Conservation (phyloP, 768 basidiomycete genomes). For the Cantharellus anzutake region DNA sequence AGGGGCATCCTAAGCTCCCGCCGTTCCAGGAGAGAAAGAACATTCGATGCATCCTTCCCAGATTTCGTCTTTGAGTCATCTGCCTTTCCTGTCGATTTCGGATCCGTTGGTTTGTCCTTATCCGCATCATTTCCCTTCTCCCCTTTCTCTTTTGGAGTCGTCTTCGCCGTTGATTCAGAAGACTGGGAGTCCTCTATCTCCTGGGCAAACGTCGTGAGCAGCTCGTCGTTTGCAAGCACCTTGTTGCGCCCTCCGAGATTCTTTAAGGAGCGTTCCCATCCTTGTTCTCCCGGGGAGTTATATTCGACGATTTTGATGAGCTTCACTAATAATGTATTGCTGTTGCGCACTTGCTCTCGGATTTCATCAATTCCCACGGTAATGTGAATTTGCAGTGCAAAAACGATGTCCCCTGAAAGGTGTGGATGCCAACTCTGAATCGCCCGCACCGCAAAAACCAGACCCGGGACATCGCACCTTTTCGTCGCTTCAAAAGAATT, state of each 20-base stretch:
- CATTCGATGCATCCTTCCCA: no score
- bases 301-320: neutral
- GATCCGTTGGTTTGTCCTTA: no score
- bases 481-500: neutral
- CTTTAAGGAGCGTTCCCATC: neutral
- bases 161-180: no score
- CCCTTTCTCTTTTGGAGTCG: no score
- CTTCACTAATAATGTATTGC: neutral
- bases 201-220: neutral
- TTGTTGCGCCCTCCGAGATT: neutral
- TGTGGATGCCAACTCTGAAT: neutral
- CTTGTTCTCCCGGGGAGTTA: no score
- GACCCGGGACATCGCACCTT: neutral
- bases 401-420: neutral
- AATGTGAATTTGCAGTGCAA: neutral
- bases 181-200: no score
- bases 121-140: no score
- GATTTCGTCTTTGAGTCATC: no score
- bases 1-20: neutral
- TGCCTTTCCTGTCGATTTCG: no score
- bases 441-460: neutral
- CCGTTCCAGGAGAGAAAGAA: neutral
- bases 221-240: neutral
- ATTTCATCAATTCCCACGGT: neutral
- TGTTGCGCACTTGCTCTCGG: neutral